Conservation (phyloP, 257 asterid genomes). For the Solanum bulbocastanum region DNA sequence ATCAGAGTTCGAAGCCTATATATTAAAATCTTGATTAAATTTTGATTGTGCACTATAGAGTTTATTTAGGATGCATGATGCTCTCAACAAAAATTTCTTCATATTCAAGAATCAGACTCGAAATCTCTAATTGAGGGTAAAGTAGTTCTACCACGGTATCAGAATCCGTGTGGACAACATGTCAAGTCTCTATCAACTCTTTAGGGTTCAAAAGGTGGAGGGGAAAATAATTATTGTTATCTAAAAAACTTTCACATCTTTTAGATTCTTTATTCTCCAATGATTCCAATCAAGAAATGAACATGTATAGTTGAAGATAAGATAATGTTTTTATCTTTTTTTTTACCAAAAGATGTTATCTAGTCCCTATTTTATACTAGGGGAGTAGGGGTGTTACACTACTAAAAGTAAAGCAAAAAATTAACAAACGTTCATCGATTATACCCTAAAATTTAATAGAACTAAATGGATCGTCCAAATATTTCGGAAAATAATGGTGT, state of each 20-base stretch:
- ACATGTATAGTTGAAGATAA: background rate
- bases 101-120: too few relatives aligned
- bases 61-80: too few relatives aligned
- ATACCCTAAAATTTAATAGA: background rate
- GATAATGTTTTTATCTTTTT: background rate
- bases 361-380: background rate
- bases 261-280: background rate
- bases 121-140: too few relatives aligned
- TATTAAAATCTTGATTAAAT: too few relatives aligned
- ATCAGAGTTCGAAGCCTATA: too few relatives aligned
- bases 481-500: too few relatives aligned
- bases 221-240: background rate
- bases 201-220: background rate
- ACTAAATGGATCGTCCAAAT: background rate
- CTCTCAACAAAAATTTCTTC: too few relatives aligned
- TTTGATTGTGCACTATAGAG: accelerated
- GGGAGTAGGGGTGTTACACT: background rate
- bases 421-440: background rate
- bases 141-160: accelerated
- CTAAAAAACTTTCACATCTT: background rate
- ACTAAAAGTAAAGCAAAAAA: background rate
- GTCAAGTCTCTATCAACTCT: background rate
- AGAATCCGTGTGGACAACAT: too few relatives aligned
- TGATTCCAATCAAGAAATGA: background rate
- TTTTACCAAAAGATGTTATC: background rate